phyloP scores from a whole-genome alignment of 164 flowering plant species.

The Vitis amurensis region DNA sequence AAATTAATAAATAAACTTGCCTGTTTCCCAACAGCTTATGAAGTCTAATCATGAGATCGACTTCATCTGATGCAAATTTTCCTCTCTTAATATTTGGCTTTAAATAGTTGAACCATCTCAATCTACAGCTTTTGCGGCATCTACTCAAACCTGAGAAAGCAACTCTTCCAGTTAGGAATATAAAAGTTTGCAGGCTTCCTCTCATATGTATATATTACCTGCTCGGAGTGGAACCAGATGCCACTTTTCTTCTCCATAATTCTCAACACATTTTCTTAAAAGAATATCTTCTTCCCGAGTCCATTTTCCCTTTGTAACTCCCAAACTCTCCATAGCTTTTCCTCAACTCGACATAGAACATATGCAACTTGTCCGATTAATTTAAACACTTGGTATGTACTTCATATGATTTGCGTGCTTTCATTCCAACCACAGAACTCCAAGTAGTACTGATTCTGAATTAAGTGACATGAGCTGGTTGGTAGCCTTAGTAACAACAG shows the following conservation, averaged over 20 bases:
- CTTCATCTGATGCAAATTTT: constrained; percentile 9
- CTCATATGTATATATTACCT: constrained; percentile 8
- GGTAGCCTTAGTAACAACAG: too few species aligned
- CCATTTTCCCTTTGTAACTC: background rate
- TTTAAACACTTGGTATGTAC: too few species aligned
- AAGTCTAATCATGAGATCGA: constrained; percentile 18
- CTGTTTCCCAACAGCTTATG: constrained; percentile 23
- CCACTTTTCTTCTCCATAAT: constrained; percentile 26
- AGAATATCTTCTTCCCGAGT: constrained; percentile 23
- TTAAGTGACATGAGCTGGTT: too few species aligned
- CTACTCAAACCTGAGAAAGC: constrained; percentile 12
- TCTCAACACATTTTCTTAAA: constrained; percentile 17
- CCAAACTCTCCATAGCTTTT: too few species aligned
- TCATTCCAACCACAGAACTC: too few species aligned
- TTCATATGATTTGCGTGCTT: too few species aligned
- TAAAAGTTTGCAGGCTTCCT: background rate
- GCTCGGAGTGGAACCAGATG: constrained; percentile 16
- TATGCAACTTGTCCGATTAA: too few species aligned
- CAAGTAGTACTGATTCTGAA: too few species aligned
- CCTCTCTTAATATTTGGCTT: constrained; percentile 18
- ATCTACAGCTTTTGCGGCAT: constrained; percentile 23
- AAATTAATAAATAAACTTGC: constrained; percentile 4
- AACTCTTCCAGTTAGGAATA: background rate
- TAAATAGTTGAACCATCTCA: constrained; percentile 21
- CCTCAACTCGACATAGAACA: too few species aligned